Evolutionary conservation across 2,329 filamentous ascomycete genomes (phyloP).

Genomic region (Claviceps maximensis): DNA sequence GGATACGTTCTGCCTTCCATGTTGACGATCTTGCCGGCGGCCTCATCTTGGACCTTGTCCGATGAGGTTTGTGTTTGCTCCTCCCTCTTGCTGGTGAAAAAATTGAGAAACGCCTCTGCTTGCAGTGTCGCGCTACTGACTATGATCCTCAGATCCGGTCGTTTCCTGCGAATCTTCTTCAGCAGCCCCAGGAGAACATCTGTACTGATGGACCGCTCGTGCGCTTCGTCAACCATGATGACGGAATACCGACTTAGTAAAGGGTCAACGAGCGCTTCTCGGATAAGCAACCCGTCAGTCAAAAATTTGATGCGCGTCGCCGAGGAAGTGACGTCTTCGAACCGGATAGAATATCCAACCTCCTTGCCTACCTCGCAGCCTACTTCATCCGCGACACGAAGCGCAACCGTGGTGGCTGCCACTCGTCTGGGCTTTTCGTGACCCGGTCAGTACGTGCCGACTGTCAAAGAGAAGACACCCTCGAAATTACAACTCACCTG

Average conservation of each 20-base stretch:
- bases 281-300: slow-evolving; percentile 80
- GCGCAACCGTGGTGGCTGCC: slow-evolving; percentile 79
- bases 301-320: slow-evolving; percentile 86
- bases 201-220: slow-evolving; percentile 84
- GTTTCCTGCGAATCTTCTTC: slow-evolving; percentile 74
- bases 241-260: slow-evolving; percentile 82
- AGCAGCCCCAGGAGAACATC: slow-evolving; percentile 81
- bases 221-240: slow-evolving; percentile 96
- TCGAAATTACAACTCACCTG: slow-evolving; percentile 52
- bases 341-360: slow-evolving; percentile 81
- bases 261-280: slow-evolving; percentile 88
- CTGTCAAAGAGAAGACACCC: neutral
- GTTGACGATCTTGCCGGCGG: slow-evolving; percentile 50
- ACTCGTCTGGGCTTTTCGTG: slow-evolving; percentile 63
- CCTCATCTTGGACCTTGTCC: slow-evolving; percentile 12
- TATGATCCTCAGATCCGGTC: slow-evolving; percentile 73
- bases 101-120: slow-evolving; percentile 70
- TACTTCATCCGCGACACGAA: slow-evolving; percentile 80
- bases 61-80: slow-evolving; percentile 16
- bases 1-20: slow-evolving; percentile 81
- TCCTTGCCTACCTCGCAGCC: slow-evolving; percentile 78
- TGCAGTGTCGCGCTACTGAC: slow-evolving; percentile 90
- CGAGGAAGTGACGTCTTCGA: slow-evolving; percentile 83
- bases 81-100: slow-evolving; percentile 45
- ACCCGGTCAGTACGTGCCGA: neutral